These are phyloP conservation scores for Mrakia frigida DNA, from an alignment of 768 basidiomycete species.

Conservation along the genomic window DNA sequence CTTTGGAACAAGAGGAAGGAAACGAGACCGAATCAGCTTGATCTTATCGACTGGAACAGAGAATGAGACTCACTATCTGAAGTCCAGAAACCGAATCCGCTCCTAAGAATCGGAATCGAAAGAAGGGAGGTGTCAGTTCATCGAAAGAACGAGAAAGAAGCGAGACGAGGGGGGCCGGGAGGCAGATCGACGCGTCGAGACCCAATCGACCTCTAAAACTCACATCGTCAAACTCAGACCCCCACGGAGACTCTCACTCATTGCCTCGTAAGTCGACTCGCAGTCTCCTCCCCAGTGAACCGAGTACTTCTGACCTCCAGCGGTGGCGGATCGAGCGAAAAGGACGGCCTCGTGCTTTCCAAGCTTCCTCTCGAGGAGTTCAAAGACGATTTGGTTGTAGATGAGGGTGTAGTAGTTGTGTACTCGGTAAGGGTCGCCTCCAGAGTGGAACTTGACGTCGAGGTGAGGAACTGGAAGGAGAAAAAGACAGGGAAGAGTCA, in stretches of 20 bases:
- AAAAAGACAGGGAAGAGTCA: too few relatives aligned
- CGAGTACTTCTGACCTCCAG: slow-evolving; percentile 56
- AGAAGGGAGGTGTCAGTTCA: neutral
- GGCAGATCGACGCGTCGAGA: too few relatives aligned
- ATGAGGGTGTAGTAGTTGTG: slow-evolving; percentile 67
- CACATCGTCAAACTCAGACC: slow-evolving; percentile 55
- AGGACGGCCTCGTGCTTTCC: slow-evolving; percentile 64
- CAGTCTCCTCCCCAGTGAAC: slow-evolving; percentile 56
- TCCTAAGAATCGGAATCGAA: slow-evolving; percentile 35
- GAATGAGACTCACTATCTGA: slow-evolving; percentile 52
- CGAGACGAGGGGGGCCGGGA: too few relatives aligned
- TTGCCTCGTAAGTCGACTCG: slow-evolving; percentile 70
- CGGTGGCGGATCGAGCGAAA: slow-evolving; percentile 63
- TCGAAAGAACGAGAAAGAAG: too few relatives aligned
- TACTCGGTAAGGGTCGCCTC: slow-evolving; percentile 58
- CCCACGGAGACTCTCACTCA: slow-evolving; percentile 69
- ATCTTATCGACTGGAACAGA: slow-evolving; percentile 47
- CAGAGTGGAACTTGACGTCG: slow-evolving; percentile 59
- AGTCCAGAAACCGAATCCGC: slow-evolving; percentile 66
- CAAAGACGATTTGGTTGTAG: slow-evolving; percentile 68
- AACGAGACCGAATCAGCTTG: neutral
- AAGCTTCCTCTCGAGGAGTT: slow-evolving; percentile 55
- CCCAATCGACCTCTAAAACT: too few relatives aligned
- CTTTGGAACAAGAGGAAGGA: too few relatives aligned
- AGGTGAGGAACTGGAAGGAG: slow-evolving; percentile 53